Percentiles rank a stretch among this genome's conserved stretches.
Evolutionary conservation across 1,284 basidiomycete species (phyloP).

Genomic region (Moniliophthora roreri): DNA sequence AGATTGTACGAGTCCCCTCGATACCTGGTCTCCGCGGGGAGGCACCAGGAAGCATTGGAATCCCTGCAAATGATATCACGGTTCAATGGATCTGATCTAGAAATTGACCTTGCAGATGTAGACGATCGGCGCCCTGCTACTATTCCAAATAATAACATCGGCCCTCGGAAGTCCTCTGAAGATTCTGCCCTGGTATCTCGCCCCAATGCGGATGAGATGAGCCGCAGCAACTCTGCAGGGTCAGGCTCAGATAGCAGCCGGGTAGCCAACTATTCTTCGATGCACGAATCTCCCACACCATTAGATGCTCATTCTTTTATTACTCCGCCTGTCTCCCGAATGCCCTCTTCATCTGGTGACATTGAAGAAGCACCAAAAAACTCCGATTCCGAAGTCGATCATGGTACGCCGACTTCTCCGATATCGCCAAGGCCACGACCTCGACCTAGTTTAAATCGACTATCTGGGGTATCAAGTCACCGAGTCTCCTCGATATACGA

Average conservation of each 20-base stretch:
- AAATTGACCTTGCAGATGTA: slow-evolving; percentile 73
- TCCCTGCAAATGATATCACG: slow-evolving; percentile 80
- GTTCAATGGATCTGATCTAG: slow-evolving; percentile 77
- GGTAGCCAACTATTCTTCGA: slow-evolving; percentile 8
- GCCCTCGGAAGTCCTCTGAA: too few relatives aligned
- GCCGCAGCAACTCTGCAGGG: not conserved
- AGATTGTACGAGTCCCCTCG: slow-evolving; percentile 91
- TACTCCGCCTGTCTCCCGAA: slow-evolving; percentile 5
- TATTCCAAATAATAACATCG: slow-evolving; percentile 2
- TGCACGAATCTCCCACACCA: slow-evolving; percentile 4
- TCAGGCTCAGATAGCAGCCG: not conserved
- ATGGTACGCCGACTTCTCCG: not conserved
- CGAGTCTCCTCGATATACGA: slow-evolving; percentile 40
- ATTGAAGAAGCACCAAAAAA: not conserved
- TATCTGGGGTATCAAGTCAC: slow-evolving; percentile 18
- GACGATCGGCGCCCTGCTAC: slow-evolving; percentile 42
- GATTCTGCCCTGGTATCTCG: slow-evolving; percentile 6
- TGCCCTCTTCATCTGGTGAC: not conserved
- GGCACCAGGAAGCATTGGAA: slow-evolving; percentile 79
- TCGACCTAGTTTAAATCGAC: slow-evolving; percentile 18
- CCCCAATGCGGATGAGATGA: not conserved
- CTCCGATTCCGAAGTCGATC: not conserved
- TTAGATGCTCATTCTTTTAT: slow-evolving; percentile 13
- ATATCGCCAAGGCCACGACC: slow-evolving; percentile 5
- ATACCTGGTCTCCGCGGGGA: slow-evolving; percentile 84